Base-by-base conservation (phyloP, 129 eudicot genomes). In the Escallonia rubra region DNA sequence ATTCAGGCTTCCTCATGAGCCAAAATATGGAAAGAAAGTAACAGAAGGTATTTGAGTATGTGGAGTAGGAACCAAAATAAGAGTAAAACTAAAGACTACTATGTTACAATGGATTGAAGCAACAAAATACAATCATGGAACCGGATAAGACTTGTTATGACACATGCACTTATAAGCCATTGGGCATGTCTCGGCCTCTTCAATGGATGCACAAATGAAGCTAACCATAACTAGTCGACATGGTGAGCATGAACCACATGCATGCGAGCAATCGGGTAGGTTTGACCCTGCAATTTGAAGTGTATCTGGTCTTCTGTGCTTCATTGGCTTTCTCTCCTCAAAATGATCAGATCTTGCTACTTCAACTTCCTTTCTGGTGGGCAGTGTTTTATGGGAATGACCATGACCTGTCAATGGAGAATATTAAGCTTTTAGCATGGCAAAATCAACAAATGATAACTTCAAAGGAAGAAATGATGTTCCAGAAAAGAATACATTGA, bases 141-240 rank as follows among this genome's bases (percentile, higher is more conserved):
- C 86, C 43, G 95, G 98, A 68, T 88, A 93, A 34, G 98, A 93
- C 79, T 89, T 93, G 71, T 89, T 89, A 43, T 79, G 85, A 74
- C 96, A 93, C 96, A 89, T 89, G 79, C 98, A 93, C 69, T 86
- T 93, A 58, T 93, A 93, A 74, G 98, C 87, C 84, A 93, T 84
- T 7, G 98, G 98, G 73, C 98, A 93, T 47, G 98, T 80, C 81
- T 93, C 98, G 6, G 98, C 98, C 72, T 93, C 98, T 71, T 77
- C 95, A 69, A 89, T 78, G n/a, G 96, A 66, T n/a, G 98, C 87
- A 66, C 98, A 93, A 38, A 89, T 86, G 61, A 86, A 93, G 87
- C 98, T 89, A 50, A 93, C 98, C 95, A 89, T 86, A 23, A 89
- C 96, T 52, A 93, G 74, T 49, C 92, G 76, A 67, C 98, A 93